Evolutionary conservation across 1,284 basidiomycete genomes (phyloP), one percentile per base, ranked within the genome.

Genomic region (Termitomyces sp.): DNA sequence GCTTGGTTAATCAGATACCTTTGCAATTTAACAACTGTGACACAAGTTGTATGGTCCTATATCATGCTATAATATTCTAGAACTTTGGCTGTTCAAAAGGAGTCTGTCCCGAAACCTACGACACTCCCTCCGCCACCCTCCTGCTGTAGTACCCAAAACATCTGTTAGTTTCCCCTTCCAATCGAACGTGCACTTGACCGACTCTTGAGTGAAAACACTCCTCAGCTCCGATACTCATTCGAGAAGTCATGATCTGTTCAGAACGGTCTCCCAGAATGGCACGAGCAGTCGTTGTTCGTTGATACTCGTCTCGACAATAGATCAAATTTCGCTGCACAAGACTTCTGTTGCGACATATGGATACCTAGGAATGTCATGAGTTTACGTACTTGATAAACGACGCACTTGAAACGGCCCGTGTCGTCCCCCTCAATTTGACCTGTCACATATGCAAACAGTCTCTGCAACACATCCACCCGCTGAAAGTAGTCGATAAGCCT

Each of bases 321-420:
- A 90, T 88, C 93, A 97, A 68, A 97, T 86, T 64, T 97, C 95
- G 71, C 89, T 91, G 69, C 93, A 95, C 33, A 99, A 80, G 28
- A 99, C 93, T 70, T 99, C 97, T 14, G 95, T 94, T 14, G 93
- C 90, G 33, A 97, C 83, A 64, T 93, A 92, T 0, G 96, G 94
- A 68, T 95, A 98, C 71, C 94, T 96, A 30, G 49, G 34, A 54
- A 53, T 31, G 46, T 35, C 54, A 21, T 47, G n/a, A 42, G 18
- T 28, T 28, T 5, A n/a, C 28, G 14, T 54, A 30, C 49, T 52
- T 45, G 41, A 26, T 40, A 38, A 51, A 26, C 30, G 39, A 76
- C 86, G 70, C 68, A 90, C 88, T 88, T 90, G 79, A 86, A 88
- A 56, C 78, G 75, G 34, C 83, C 85, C 62, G n/a, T n/a, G n/a